Conservation (phyloP, 2,329 filamentous ascomycete species). For the Aspergillus texensis region DNA sequence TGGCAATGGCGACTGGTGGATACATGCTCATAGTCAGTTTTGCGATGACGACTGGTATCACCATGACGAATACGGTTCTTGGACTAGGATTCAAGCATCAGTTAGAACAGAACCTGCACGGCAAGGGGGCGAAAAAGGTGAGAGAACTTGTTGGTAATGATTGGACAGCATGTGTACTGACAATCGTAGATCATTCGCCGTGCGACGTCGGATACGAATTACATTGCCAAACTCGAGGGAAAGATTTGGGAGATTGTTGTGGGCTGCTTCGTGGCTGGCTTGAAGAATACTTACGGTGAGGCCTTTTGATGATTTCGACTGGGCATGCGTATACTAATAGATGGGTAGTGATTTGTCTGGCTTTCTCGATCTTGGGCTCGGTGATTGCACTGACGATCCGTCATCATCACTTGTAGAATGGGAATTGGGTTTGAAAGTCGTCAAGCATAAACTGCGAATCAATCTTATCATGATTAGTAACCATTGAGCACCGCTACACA, state of each 20-base stretch:
- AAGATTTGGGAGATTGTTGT: conserved; percentile 31
- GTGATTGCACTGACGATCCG: not conserved
- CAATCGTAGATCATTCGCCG: conserved; percentile 44
- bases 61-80: conserved; percentile 41
- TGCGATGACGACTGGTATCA: conserved; percentile 45
- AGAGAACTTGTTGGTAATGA: not conserved
- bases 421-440: not conserved
- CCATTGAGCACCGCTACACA: not conserved
- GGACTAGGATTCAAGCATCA: conserved; percentile 37
- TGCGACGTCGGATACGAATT: conserved; percentile 44
- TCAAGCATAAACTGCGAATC: not conserved
- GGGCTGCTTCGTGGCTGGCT: conserved; percentile 29
- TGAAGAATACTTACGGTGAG: conserved; percentile 34
- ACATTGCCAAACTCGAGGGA: conserved; percentile 37
- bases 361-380: not conserved
- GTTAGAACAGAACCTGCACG: conserved; percentile 34
- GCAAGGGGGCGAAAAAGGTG: conserved; percentile 28
- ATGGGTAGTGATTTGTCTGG: not conserved
- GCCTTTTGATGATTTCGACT: not conserved
- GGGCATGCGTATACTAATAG: not conserved
- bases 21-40: conserved; percentile 52
- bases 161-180: not conserved
- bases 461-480: not conserved
- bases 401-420: not conserved
- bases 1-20: conserved; percentile 54